Evolutionary conservation across 2,329 filamentous ascomycete genomes (phyloP), one percentile per base, ranked within the genome.

Genomic region (Paracamarosporium sp.): DNA sequence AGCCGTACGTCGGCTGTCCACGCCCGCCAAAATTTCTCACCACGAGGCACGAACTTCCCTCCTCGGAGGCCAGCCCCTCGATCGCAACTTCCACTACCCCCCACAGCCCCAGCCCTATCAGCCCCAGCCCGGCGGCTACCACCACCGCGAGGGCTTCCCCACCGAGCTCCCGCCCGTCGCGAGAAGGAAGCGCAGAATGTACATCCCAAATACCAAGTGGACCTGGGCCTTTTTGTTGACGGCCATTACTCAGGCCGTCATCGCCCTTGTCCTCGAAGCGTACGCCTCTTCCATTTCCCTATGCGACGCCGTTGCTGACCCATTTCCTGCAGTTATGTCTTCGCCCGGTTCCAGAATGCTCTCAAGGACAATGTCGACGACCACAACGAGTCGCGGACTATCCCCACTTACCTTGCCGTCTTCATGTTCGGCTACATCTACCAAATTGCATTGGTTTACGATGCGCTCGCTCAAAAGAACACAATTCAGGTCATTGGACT

Each of bases 401-500:
- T 99, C 63, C 94, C 95, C 25, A 98, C 94, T 35, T 98, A 97
- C 79, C 84, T 99, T 57, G 92, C 94, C 24, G 87, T 99, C 45
- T 97, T 98, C 82, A 97, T 97, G 76, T 97, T 99, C 76, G 95
- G 92, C 60, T 98, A 96, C 80, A 78, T 99, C 56, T 99, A 98
- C 80, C 89, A 97, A 73, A 81, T 98, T 30, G 81, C 96, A 27
- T 83, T 99, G 52, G 91, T 95, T 12, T 98, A 93, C 85, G 95
- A 99, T 81, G 95, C 94, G 15, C 83, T 99, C 57, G 89, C 93
- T 62, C 83, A 94, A 73, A 97, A 97, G 79, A 99, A 99, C 80
- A 99, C 95, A 11, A 99, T 99, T 82, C 95, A 99, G 78, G 85
- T 98, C 75, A 98, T 99, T 67, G 95, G 95, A 43, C 85, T 99